phyloP scores from a whole-genome alignment of 495 filamentous ascomycete genomes.

The Penicillium paradoxum region DNA sequence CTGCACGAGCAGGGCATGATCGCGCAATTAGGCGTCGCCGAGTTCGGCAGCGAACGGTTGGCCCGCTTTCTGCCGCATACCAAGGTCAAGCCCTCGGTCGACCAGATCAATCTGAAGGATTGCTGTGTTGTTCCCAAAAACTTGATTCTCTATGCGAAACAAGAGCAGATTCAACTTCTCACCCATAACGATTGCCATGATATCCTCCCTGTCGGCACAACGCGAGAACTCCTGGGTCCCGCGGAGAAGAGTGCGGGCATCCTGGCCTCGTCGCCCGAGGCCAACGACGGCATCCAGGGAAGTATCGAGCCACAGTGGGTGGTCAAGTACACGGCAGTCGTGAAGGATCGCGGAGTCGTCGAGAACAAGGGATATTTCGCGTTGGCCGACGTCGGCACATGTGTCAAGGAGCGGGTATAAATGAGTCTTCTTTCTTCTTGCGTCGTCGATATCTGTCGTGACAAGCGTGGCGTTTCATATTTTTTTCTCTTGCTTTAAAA shows the following conservation, averaged over 20 bases:
- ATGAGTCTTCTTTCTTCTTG: not conserved
- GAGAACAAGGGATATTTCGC: constrained; percentile 99
- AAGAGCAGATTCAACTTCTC: constrained; percentile 77
- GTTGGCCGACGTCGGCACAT: constrained; percentile 60
- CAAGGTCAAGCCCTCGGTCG: constrained; percentile 69
- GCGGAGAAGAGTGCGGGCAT: constrained; percentile 60
- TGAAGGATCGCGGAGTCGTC: constrained; percentile 90
- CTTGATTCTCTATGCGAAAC: constrained; percentile 77
- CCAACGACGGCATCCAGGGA: constrained; percentile 53
- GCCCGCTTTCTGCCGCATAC: constrained; percentile 60
- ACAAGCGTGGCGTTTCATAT: constrained; percentile 36
- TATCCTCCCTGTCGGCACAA: constrained; percentile 77
- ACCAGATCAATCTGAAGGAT: constrained; percentile 97
- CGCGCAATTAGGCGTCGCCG: constrained; percentile 72
- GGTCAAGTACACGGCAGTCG: constrained; percentile 96
- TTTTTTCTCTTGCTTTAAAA: constrained; percentile 15
- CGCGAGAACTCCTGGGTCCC: constrained; percentile 74
- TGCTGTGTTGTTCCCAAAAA: constrained; percentile 94
- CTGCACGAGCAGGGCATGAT: constrained; percentile 69
- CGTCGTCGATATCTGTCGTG: constrained; percentile 2
- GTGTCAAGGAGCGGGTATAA: constrained; percentile 29
- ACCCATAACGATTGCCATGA: constrained; percentile 95
- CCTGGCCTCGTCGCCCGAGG: constrained; percentile 49
- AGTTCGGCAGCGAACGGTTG: constrained; percentile 83
- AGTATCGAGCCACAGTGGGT: constrained; percentile 89